Conservation (phyloP, 2,329 filamentous ascomycete genomes). For the Exophiala lecanii-corni region DNA sequence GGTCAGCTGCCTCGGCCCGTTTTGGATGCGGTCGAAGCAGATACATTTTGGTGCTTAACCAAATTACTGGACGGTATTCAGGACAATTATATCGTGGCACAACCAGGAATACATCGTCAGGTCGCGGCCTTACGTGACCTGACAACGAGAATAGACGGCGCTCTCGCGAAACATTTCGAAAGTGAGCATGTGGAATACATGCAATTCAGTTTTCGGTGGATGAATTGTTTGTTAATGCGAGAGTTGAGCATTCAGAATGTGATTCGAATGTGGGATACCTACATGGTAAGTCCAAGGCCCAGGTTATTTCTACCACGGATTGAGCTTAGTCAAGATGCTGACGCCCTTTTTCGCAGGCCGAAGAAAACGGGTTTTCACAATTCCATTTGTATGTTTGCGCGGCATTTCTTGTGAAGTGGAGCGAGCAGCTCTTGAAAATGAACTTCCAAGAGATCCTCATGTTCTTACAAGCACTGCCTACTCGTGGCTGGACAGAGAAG, state of each 20-base stretch:
- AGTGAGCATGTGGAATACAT: slow-evolving; percentile 94
- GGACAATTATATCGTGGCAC: slow-evolving; percentile 97
- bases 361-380: slow-evolving; percentile 96
- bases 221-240: slow-evolving; percentile 98
- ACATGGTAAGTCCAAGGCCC: slow-evolving; percentile 84
- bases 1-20: slow-evolving; percentile 87
- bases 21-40: slow-evolving; percentile 91
- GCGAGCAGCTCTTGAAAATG: slow-evolving; percentile 89
- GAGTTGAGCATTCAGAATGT: slow-evolving; percentile 96
- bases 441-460: slow-evolving; percentile 94
- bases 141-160: slow-evolving; percentile 80
- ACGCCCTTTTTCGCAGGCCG: slow-evolving; percentile 64
- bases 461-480: slow-evolving; percentile 93
- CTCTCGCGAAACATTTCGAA: slow-evolving; percentile 82
- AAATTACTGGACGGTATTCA: slow-evolving; percentile 98
- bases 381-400: slow-evolving; percentile 98
- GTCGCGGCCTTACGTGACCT: slow-evolving; percentile 84
- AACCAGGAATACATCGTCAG: slow-evolving; percentile 93
- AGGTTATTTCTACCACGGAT: too few species aligned
- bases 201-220: slow-evolving; percentile 98
- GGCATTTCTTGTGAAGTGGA: slow-evolving; percentile 98
- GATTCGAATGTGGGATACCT: slow-evolving; percentile 99
- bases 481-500: slow-evolving; percentile 92
- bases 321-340: not conserved
- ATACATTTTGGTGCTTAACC: slow-evolving; percentile 97